Percentiles rank a stretch among this genome's conserved stretches.
phyloP scores from a whole-genome alignment of 805 yeast species.

The Lipomyces yamadae region DNA sequence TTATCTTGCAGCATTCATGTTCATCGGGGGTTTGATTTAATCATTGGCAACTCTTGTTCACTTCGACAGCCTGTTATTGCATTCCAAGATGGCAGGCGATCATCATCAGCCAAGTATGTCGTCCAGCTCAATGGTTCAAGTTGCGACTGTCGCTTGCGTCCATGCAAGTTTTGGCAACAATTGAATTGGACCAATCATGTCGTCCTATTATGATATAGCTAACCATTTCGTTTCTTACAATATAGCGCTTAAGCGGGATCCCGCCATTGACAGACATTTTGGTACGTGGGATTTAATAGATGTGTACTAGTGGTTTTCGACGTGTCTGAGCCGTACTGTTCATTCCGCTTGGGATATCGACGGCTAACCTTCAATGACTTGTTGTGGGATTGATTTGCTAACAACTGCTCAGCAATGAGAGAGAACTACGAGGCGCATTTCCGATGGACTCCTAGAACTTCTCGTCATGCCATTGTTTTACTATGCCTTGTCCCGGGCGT shows the following conservation, averaged over 20 bases:
- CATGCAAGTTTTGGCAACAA: not conserved
- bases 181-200: not conserved
- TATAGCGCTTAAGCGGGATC: constrained; percentile 35
- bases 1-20: not conserved
- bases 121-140: not conserved
- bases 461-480: constrained; percentile 21
- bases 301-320: not conserved
- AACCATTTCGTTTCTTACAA: not conserved
- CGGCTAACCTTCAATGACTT: not conserved
- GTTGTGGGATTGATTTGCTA: not conserved
- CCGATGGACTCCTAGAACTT: constrained; percentile 33
- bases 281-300: constrained; percentile 17
- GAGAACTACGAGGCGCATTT: constrained; percentile 34
- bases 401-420: constrained; percentile 27
- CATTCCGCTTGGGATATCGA: not conserved
- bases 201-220: not conserved
- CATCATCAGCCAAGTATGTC: constrained; percentile 32
- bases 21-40: not conserved
- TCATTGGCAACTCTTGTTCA: not conserved
- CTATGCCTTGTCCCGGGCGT: constrained; percentile 30
- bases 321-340: not conserved
- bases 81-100: constrained; percentile 26
- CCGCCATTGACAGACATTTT: constrained; percentile 36
- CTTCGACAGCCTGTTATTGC: not conserved
- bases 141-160: not conserved